Evolutionary conservation across 2,329 filamentous ascomycete genomes (phyloP), one percentile per base, ranked within the genome.

Genomic region (Colletotrichum sp.): DNA sequence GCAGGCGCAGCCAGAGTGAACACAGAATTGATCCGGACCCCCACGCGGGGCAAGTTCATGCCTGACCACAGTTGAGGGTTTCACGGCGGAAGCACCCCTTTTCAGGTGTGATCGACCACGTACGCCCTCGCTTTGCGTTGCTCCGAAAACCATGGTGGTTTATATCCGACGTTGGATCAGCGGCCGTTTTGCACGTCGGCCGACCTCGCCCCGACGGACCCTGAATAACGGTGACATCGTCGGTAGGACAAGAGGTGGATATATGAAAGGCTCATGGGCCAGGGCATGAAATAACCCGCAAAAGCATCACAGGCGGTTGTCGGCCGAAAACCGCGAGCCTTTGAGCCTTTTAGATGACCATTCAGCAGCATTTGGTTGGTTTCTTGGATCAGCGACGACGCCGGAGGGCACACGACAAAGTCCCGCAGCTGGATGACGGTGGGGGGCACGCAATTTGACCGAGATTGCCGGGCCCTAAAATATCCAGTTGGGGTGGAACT

Each of bases 391-490:
- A 75, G 73, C 73, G 36, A 21, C 57, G 16, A 32, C 16, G 34
- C 52, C 32, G 52, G 24, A 65, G 34, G 28, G 52, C 48, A 72
- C 61, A 75, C 72, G 57, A 76, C 74, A 68, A 68, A 69, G 71
- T 68, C 64, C 58, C 64, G 70, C 64, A 73, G 57, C 57, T 36
- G 63, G 63, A 67, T 21, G 57, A 55, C 26, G 34, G 66, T 73
- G 70, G 71, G 71, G 74, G 74, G 66, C 48, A 64, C 63, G 66
- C 66, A 71, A 76, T 75, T 76, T 76, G 71, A 71, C 74, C 74
- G 74, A 76, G 74, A 76, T 76, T 76, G 74, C 71, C 71, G 66
- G 72, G 74, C 69, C 67, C 71, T 74, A 76, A 76, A 74, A 70
- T 76, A 66, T 34, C 21, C 58, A 69, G 67, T 65, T 76, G 71